phyloP scores from a whole-genome alignment of 2,329 filamentous ascomycete genomes.

The Colletotrichum siamense region DNA sequence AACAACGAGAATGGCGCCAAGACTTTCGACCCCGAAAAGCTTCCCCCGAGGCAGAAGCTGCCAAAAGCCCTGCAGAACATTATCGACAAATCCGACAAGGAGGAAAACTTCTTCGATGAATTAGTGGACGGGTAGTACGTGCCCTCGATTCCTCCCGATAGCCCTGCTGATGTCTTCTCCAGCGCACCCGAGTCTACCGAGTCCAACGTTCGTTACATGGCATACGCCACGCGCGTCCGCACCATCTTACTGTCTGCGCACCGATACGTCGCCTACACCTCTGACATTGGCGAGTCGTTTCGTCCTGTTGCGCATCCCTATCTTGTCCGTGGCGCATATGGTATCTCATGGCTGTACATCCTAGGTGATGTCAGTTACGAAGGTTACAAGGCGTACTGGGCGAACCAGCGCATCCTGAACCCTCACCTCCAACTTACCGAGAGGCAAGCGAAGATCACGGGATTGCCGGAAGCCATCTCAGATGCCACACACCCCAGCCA shows the following conservation, averaged over 20 bases:
- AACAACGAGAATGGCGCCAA: constrained; percentile 25
- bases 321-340: constrained; percentile 84
- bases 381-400: constrained; percentile 92
- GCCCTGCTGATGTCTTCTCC: constrained; percentile 24
- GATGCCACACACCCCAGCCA: constrained; percentile 8
- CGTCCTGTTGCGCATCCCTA: constrained; percentile 88
- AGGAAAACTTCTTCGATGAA: constrained; percentile 80
- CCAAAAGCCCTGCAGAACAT: constrained; percentile 62
- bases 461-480: constrained; percentile 34
- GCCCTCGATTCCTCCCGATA: constrained; percentile 3
- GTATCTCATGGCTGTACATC: constrained; percentile 90
- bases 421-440: constrained; percentile 65
- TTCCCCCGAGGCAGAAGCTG: constrained; percentile 56
- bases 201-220: constrained; percentile 86
- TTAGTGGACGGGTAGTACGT: constrained; percentile 81
- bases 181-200: constrained; percentile 83
- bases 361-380: constrained; percentile 90
- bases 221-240: constrained; percentile 83
- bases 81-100: constrained; percentile 60
- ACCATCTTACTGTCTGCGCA: constrained; percentile 91
- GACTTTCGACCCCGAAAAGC: constrained; percentile 49
- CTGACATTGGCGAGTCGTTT: constrained; percentile 95
- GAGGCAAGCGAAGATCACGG: constrained; percentile 53
- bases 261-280: constrained; percentile 96
- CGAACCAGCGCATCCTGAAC: constrained; percentile 79